These are phyloP conservation scores for Chondrostereum purpureum DNA, from an alignment of 1,284 basidiomycete species.

Conservation along the genomic window DNA sequence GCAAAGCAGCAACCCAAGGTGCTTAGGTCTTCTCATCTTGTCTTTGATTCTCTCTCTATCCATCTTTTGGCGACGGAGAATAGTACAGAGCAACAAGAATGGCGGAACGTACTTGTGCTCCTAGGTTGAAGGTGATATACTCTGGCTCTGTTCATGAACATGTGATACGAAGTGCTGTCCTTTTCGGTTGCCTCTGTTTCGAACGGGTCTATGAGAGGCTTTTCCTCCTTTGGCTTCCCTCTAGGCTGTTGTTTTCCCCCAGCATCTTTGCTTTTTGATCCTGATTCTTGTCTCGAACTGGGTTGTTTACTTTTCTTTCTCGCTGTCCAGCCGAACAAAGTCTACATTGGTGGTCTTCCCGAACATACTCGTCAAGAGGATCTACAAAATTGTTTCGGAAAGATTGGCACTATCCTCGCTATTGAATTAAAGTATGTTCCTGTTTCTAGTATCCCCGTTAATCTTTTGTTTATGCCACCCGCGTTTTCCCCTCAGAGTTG, in stretches of 20 bases:
- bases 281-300: slow-evolving; percentile 45
- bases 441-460: slow-evolving; percentile 10
- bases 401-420: slow-evolving; percentile 68
- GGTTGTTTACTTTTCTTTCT: slow-evolving; percentile 62
- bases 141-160: slow-evolving; percentile 25
- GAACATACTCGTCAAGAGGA: slow-evolving; percentile 80
- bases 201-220: not conserved
- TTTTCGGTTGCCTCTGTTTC: too few species aligned
- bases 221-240: slow-evolving; percentile 4
- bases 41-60: slow-evolving; percentile 39
- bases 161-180: slow-evolving; percentile 1
- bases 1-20: slow-evolving; percentile 80
- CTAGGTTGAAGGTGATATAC: slow-evolving; percentile 20
- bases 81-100: slow-evolving; percentile 2
- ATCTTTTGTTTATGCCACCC: slow-evolving; percentile 8
- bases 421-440: slow-evolving; percentile 75
- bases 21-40: slow-evolving; percentile 57
- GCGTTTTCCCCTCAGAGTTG: slow-evolving; percentile 41
- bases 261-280: slow-evolving; percentile 29
- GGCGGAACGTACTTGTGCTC: not conserved
- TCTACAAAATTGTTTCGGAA: slow-evolving; percentile 75
- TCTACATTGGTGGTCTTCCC: slow-evolving; percentile 82
- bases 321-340: slow-evolving; percentile 74
- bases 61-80: slow-evolving; percentile 21
- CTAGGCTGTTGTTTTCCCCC: slow-evolving; percentile 15